A percentile compares a stretch with the other conserved stretches of the same genome.
Evolutionary conservation across 169 alveolate species (phyloP).

Genomic region (Eimeria falciformis): DNA sequence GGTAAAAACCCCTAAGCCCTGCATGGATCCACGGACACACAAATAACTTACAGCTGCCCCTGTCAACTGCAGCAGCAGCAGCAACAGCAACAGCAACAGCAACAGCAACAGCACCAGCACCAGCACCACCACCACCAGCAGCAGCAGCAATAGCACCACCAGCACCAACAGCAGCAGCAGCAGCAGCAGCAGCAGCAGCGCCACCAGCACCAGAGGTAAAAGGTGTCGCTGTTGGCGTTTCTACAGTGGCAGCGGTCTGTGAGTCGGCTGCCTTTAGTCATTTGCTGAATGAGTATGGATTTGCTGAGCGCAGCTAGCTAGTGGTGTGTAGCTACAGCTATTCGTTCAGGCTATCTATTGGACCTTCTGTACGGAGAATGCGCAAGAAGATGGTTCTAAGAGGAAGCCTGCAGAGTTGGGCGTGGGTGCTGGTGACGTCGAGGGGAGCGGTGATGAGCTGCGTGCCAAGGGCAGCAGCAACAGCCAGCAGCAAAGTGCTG

Average conservation of each 20-base stretch:
- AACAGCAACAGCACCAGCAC: background rate
- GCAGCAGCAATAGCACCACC: background rate
- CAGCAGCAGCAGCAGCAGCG: background rate
- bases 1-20: constrained; percentile 67
- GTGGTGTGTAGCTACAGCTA: too few species aligned
- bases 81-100: background rate
- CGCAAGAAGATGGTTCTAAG: background rate
- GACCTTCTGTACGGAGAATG: background rate
- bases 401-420: background rate
- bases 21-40: background rate
- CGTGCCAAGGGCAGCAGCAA: constrained; percentile 6
- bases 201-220: background rate
- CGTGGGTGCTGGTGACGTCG: constrained; percentile 25
- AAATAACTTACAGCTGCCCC: too few species aligned
- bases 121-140: background rate
- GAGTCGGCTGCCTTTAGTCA: too few species aligned
- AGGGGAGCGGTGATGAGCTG: constrained; percentile 11
- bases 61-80: too few species aligned
- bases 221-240: too few species aligned
- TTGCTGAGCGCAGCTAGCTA: too few species aligned
- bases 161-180: background rate
- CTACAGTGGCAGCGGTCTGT: background rate
- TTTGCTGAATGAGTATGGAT: too few species aligned
- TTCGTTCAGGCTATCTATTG: too few species aligned
- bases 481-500: constrained; percentile 22